Conservation (phyloP, 495 filamentous ascomycete genomes). For the Polyplosphaeria fusca region DNA sequence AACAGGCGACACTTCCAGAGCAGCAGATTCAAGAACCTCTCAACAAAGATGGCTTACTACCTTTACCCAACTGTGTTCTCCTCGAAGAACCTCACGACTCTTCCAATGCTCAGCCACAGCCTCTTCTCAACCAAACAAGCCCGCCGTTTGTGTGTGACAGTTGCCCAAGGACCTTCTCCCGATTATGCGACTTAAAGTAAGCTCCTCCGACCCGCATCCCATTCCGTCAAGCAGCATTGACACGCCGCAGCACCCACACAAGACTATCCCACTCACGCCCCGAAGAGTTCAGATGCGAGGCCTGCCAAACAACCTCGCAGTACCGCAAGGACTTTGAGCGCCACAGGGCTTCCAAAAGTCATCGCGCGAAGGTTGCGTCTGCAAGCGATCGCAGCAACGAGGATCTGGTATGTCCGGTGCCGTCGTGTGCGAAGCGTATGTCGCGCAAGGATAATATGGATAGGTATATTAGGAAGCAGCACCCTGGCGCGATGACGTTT, state of each 20-base stretch:
- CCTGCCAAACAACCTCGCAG: background rate
- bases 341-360: background rate
- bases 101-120: background rate
- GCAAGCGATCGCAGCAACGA: background rate
- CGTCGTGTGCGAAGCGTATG: background rate
- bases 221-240: background rate
- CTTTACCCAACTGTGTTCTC: background rate
- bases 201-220: background rate
- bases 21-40: background rate
- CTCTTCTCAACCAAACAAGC: background rate
- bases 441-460: conserved; percentile 1
- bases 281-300: background rate
- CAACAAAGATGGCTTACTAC: background rate
- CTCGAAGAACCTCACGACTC: background rate
- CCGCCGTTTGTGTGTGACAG: background rate
- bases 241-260: background rate
- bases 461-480: background rate
- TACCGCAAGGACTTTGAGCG: background rate
- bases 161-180: background rate
- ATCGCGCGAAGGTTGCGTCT: background rate
- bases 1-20: background rate
- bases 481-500: background rate
- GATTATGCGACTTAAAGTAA: background rate
- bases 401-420: background rate
- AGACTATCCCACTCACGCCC: background rate